Conservation (phyloP, 768 basidiomycete genomes). For the Lentinula sp. region DNA sequence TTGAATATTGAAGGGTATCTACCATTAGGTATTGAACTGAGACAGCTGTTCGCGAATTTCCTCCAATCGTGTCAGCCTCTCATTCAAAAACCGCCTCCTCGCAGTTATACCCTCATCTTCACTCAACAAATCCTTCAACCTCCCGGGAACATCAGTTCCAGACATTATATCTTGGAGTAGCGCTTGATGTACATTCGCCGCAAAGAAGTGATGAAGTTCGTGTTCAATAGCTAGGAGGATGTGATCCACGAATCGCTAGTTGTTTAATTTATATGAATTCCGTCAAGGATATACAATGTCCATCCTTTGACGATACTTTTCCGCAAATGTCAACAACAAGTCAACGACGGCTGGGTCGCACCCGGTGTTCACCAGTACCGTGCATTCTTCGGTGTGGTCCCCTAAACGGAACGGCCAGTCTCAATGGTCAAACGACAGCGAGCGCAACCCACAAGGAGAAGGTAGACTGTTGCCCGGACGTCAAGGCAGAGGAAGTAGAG, state of each 20-base stretch:
- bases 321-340: no score
- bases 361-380: no score
- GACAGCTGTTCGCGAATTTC: slow-evolving; percentile 27
- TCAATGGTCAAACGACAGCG: no score
- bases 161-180: slow-evolving; percentile 25
- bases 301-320: no score
- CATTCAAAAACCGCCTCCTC: slow-evolving; percentile 23
- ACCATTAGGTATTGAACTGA: neutral
- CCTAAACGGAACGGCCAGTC: no score
- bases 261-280: neutral
- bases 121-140: slow-evolving; percentile 24
- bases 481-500: no score
- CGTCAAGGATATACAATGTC: no score
- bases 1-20: no score
- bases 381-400: no score
- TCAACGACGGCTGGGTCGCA: no score
- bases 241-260: slow-evolving; percentile 50
- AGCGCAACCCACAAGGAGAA: no score
- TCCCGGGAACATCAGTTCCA: slow-evolving; percentile 12
- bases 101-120: slow-evolving; percentile 32
- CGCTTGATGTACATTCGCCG: slow-evolving; percentile 23
- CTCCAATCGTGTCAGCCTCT: slow-evolving; percentile 18
- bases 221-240: slow-evolving; percentile 46
- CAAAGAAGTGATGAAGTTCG: slow-evolving; percentile 34
- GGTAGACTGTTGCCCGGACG: no score